These are phyloP conservation scores for Venturia aucupariae DNA, from an alignment of 2,329 filamentous ascomycete genomes.

Conservation along the genomic window DNA sequence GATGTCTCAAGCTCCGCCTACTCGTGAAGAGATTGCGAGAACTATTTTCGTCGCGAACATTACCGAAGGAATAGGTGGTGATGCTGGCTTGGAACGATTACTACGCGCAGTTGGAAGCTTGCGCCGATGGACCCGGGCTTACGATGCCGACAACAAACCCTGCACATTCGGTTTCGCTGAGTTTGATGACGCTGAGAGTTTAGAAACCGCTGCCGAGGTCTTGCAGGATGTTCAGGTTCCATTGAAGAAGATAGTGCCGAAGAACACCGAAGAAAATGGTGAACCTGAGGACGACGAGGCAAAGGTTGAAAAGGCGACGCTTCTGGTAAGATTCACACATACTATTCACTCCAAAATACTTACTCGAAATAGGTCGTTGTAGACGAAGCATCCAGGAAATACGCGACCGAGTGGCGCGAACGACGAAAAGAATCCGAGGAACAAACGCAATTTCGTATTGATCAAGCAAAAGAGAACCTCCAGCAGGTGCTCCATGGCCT, in stretches of 20 bases:
- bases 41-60: slow-evolving; percentile 88
- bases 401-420: slow-evolving; percentile 72
- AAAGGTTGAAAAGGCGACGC: slow-evolving; percentile 56
- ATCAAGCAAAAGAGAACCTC: slow-evolving; percentile 59
- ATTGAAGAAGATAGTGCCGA: slow-evolving; percentile 52
- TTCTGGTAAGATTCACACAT: slow-evolving; percentile 47
- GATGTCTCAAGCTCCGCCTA: slow-evolving; percentile 69
- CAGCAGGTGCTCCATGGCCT: slow-evolving; percentile 60
- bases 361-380: slow-evolving; percentile 46
- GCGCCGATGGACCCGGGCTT: slow-evolving; percentile 74
- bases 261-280: slow-evolving; percentile 27
- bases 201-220: slow-evolving; percentile 76
- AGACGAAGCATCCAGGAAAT: slow-evolving; percentile 73
- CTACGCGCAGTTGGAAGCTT: slow-evolving; percentile 68
- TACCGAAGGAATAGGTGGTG: slow-evolving; percentile 65
- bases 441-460: slow-evolving; percentile 57
- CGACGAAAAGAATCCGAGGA: slow-evolving; percentile 54
- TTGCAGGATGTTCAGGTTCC: slow-evolving; percentile 77
- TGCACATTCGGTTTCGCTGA: slow-evolving; percentile 92
- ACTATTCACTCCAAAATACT: background rate
- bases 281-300: slow-evolving; percentile 34
- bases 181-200: slow-evolving; percentile 82
- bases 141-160: slow-evolving; percentile 69
- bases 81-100: slow-evolving; percentile 70
- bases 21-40: slow-evolving; percentile 79